Conservation (phyloP, 139 green algal genomes). For the Mychonastes homosphaera region DNA sequence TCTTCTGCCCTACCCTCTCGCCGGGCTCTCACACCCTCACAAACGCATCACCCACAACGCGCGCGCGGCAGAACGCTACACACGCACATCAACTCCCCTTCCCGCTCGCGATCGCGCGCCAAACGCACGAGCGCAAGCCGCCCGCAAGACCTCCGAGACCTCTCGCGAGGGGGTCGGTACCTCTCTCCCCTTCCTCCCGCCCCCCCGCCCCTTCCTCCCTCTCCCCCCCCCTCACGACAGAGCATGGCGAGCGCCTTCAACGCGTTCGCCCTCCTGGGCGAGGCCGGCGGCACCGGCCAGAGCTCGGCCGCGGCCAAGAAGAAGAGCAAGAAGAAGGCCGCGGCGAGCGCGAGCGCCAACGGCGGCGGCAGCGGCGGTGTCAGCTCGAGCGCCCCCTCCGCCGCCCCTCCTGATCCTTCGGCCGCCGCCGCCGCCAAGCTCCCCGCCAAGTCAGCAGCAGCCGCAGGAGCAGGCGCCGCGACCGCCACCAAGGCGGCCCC, state of each 20-base stretch:
- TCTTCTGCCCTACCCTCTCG: too few relatives aligned
- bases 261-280: too few relatives aligned
- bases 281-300: not conserved
- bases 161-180: not conserved
- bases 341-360: not conserved
- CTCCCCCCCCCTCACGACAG: not conserved
- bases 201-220: not conserved
- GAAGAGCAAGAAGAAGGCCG: slow-evolving; percentile 23
- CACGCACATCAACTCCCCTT: too few relatives aligned
- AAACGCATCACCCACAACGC: too few relatives aligned
- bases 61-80: too few relatives aligned
- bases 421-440: not conserved
- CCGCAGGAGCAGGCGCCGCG: not conserved
- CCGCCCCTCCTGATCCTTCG: not conserved
- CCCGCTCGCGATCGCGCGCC: too few relatives aligned
- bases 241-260: slow-evolving; percentile 10
- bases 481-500: not conserved
- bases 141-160: not conserved
- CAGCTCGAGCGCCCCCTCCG: too few relatives aligned
- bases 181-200: not conserved
- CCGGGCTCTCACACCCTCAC: too few relatives aligned
- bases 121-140: not conserved
- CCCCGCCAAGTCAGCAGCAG: too few relatives aligned
- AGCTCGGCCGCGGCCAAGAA: not conserved
- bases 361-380: not conserved